phyloP scores from a whole-genome alignment of 2,329 filamentous ascomycete species.

The Fusarium sp. region DNA sequence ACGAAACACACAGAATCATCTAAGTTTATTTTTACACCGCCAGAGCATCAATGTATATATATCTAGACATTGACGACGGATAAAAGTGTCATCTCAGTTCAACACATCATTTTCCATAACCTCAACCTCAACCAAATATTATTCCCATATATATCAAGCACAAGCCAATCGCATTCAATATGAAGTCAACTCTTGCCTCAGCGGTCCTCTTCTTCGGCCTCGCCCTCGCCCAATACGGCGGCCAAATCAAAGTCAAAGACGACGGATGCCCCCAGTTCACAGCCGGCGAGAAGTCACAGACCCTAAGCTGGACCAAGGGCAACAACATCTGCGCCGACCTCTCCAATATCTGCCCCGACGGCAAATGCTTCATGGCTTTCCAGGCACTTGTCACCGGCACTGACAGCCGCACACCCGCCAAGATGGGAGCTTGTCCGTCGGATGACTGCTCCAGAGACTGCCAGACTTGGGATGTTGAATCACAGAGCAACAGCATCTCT shows the following conservation, averaged over 20 bases:
- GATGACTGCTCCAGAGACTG: slow-evolving; percentile 10
- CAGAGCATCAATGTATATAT: not conserved
- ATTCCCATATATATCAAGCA: not conserved
- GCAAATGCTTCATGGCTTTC: slow-evolving; percentile 18
- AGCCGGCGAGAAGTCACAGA: not conserved
- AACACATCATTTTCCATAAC: not conserved
- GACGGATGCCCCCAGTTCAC: slow-evolving; percentile 12
- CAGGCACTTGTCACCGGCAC: not conserved
- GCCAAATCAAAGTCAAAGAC: slow-evolving; percentile 15
- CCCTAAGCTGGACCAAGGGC: not conserved
- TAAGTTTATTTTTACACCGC: too few relatives aligned
- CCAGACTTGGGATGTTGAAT: slow-evolving; percentile 12
- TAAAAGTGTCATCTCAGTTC: rapidly evolving
- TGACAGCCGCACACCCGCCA: not conserved
- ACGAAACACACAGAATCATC: not conserved
- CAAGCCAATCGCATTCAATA: not conserved
- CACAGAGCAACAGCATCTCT: not conserved
- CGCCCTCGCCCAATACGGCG: slow-evolving; percentile 9
- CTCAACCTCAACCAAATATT: too few relatives aligned
- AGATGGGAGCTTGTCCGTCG: slow-evolving; percentile 13
- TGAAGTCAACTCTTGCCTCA: not conserved
- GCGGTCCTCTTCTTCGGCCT: not conserved
- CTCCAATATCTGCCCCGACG: slow-evolving; percentile 8
- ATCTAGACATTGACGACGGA: not conserved
- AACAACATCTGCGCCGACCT: slow-evolving; percentile 21